Percentiles rank a stretch among this genome's conserved stretches.
Conservation (phyloP, 768 basidiomycete genomes). For the Tulasnella sp. region DNA sequence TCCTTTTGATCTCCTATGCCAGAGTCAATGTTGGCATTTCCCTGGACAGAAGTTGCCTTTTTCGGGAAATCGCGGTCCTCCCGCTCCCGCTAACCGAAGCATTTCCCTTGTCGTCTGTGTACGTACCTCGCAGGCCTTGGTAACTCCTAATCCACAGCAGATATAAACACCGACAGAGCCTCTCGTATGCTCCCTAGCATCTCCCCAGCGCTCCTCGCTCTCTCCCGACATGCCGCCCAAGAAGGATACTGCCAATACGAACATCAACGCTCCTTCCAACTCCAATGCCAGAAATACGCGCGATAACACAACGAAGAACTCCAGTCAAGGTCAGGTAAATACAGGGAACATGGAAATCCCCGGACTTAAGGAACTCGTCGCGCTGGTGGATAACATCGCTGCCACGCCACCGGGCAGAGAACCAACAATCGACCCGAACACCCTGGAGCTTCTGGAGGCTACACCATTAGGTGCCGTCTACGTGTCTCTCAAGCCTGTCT, state of each 20-base stretch:
- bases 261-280: background rate
- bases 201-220: background rate
- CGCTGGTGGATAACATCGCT: background rate
- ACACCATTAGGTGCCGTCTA: background rate
- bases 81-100: background rate
- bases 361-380: background rate
- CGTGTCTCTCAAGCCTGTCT: background rate
- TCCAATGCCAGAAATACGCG: too few species aligned
- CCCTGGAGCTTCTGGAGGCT: background rate
- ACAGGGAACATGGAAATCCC: background rate
- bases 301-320: background rate
- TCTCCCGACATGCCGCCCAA: background rate
- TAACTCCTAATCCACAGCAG: background rate
- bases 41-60: background rate
- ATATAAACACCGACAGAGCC: background rate
- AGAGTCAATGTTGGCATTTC: background rate
- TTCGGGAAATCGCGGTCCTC: background rate
- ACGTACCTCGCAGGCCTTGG: background rate
- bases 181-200: background rate
- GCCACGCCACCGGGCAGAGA: background rate
- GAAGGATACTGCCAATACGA: background rate
- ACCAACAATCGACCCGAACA: background rate
- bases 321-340: background rate
- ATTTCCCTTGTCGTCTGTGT: background rate
- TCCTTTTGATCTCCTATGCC: too few species aligned